Conservation (phyloP, 1,284 basidiomycete genomes). For the Schizophyllum amplum region DNA sequence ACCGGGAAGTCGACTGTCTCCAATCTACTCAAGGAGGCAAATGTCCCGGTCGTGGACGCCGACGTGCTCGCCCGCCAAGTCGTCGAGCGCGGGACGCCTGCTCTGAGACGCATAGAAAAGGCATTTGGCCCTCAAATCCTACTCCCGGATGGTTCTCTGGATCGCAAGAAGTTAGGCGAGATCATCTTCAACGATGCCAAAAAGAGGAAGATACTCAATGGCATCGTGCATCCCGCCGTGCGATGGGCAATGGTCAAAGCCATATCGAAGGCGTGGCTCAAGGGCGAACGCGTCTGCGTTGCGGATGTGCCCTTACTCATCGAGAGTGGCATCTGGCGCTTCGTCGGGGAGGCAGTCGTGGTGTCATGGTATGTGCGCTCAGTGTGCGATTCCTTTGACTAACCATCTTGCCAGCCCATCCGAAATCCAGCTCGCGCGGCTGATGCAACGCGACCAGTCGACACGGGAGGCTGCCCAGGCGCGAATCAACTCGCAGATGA, state of each 20-base stretch:
- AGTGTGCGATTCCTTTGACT: not conserved
- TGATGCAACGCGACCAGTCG: conserved; percentile 63
- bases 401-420: conserved; percentile 42
- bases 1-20: conserved; percentile 96
- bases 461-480: conserved; percentile 56
- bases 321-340: conserved; percentile 83
- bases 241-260: conserved; percentile 65
- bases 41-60: conserved; percentile 86
- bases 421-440: conserved; percentile 72
- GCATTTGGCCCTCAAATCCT: conserved; percentile 72
- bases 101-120: conserved; percentile 57
- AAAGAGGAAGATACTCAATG: conserved; percentile 72
- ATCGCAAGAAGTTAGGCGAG: conserved; percentile 79
- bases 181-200: conserved; percentile 78
- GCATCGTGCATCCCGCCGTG: conserved; percentile 88
- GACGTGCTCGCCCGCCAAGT: conserved; percentile 87
- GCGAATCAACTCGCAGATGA: conserved; percentile 76
- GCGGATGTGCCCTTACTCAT: conserved; percentile 93
- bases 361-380: conserved; percentile 71
- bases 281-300: conserved; percentile 73
- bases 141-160: conserved; percentile 61
- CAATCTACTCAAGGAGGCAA: conserved; percentile 50
- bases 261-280: conserved; percentile 69
- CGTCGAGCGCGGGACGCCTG: conserved; percentile 79
- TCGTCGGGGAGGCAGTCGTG: conserved; percentile 78